Conservation (phyloP, 805 yeast species). For the Saccharomycopsis oosterbeekiorum region DNA sequence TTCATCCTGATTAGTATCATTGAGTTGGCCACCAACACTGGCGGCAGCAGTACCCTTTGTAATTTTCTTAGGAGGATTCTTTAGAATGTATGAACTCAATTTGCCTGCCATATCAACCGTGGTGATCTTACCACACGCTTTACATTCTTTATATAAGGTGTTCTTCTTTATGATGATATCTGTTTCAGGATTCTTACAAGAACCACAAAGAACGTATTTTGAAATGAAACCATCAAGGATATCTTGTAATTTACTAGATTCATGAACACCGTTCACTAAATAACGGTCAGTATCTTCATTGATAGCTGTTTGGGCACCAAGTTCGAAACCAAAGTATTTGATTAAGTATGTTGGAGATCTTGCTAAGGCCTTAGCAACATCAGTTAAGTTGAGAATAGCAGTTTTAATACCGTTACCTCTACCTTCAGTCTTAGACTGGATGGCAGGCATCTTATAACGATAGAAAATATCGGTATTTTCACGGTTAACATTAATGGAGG, state of each 20-base stretch:
- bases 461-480: conserved; percentile 96
- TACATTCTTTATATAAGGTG: conserved; percentile 85
- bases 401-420: conserved; percentile 99
- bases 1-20: background rate
- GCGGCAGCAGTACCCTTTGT: conserved; percentile 53
- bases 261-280: conserved; percentile 92
- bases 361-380: conserved; percentile 88
- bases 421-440: conserved; percentile 96
- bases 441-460: conserved; percentile 98
- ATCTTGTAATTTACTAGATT: conserved; percentile 83
- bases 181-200: conserved; percentile 96
- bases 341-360: conserved; percentile 89
- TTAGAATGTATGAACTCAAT: conserved; percentile 37
- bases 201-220: conserved; percentile 86
- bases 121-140: conserved; percentile 81
- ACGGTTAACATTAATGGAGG: conserved; percentile 87
- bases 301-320: conserved; percentile 91
- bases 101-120: conserved; percentile 35
- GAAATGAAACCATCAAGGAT: conserved; percentile 87
- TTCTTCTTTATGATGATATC: conserved; percentile 73
- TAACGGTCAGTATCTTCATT: conserved; percentile 76
- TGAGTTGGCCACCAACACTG: conserved; percentile 28
- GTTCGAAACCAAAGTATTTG: conserved; percentile 91
- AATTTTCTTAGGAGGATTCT: conserved; percentile 39
- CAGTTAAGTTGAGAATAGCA: conserved; percentile 78